Percentiles rank a stretch among this genome's conserved stretches.
phyloP scores from a whole-genome alignment of 257 asterid genomes.

The Orobanche coerulescens region DNA sequence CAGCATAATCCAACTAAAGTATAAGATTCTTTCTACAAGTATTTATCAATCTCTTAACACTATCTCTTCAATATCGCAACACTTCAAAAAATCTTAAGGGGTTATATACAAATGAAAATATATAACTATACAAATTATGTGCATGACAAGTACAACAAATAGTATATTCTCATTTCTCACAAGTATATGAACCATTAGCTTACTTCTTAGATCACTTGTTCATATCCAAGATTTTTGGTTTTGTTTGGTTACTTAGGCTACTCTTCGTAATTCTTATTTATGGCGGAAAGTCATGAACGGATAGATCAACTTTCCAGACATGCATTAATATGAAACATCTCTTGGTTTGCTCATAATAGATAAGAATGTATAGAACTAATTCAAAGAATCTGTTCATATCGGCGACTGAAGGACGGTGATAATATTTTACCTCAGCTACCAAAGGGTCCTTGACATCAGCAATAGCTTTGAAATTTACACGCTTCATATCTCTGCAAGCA shows the following conservation, averaged over 20 bases:
- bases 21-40: not conserved
- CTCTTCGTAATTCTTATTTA: not conserved
- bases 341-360: slow-evolving; percentile 5
- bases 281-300: not conserved
- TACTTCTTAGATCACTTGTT: slow-evolving; percentile 9
- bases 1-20: not conserved
- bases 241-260: not conserved
- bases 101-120: not conserved
- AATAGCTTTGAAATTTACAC: slow-evolving; percentile 56
- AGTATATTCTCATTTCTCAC: not conserved
- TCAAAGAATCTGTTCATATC: not conserved
- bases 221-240: not conserved
- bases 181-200: slow-evolving; percentile 7
- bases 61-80: not conserved
- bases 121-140: not conserved
- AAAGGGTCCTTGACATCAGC: slow-evolving; percentile 81
- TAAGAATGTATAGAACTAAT: not conserved
- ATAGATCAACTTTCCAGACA: slow-evolving; percentile 8
- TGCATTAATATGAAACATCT: not conserved
- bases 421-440: slow-evolving; percentile 54
- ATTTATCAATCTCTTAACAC: not conserved
- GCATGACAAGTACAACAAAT: slow-evolving; percentile 1
- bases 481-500: slow-evolving; percentile 56
- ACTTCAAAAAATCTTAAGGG: not conserved
- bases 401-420: slow-evolving; percentile 4